phyloP scores from a whole-genome alignment of 495 filamentous ascomycete species.

The Collariella sp. region DNA sequence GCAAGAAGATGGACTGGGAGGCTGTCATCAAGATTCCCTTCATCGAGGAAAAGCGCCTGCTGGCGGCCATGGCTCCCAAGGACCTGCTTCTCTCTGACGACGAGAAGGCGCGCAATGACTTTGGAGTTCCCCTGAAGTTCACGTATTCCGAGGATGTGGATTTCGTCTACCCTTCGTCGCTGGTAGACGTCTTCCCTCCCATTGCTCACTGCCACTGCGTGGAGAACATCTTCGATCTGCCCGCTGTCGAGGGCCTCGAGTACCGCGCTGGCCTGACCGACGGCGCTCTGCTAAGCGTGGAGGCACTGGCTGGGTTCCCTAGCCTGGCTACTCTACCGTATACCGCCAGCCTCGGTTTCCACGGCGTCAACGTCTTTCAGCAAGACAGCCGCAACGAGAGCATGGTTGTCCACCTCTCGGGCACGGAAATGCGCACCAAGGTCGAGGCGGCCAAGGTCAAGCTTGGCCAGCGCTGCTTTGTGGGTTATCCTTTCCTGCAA shows the following conservation, averaged over 20 bases:
- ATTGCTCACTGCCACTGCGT: conserved; percentile 80
- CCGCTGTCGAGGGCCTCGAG: conserved; percentile 82
- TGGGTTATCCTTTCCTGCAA: conserved; percentile 92
- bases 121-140: conserved; percentile 89
- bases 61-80: conserved; percentile 76
- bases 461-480: conserved; percentile 76
- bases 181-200: conserved; percentile 87
- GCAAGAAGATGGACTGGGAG: conserved; percentile 99
- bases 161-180: conserved; percentile 73
- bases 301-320: conserved; percentile 87
- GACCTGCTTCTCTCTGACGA: conserved; percentile 65
- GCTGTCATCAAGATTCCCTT: conserved; percentile 98
- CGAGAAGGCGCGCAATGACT: conserved; percentile 76
- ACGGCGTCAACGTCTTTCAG: conserved; percentile 93
- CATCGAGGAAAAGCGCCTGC: conserved; percentile 80
- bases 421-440: conserved; percentile 61
- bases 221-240: conserved; percentile 91
- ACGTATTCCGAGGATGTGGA: conserved; percentile 69
- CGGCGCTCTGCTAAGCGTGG: conserved; percentile 72
- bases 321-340: conserved; percentile 76
- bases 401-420: conserved; percentile 78
- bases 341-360: conserved; percentile 70
- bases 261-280: conserved; percentile 77
- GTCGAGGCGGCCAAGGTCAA: conserved; percentile 65
- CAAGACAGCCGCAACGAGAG: conserved; percentile 95